phyloP scores from a whole-genome alignment of 495 filamentous ascomycete species.

The Xylaria cubensis region DNA sequence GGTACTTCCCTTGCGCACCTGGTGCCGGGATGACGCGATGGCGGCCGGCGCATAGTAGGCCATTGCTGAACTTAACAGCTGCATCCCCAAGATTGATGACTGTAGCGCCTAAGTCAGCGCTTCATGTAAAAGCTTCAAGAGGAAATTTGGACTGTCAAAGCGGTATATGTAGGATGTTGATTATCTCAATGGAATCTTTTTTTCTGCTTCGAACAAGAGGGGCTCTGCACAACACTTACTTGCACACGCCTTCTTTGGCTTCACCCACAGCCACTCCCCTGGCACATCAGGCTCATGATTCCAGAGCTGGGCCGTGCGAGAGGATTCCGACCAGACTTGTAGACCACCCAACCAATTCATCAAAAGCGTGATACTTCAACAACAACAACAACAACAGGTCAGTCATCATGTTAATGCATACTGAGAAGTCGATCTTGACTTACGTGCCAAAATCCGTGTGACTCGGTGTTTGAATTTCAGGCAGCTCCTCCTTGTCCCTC shows the following conservation, averaged over 20 bases:
- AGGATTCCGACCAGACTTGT: constrained; percentile 58
- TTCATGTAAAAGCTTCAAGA: neutral
- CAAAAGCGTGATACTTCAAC: constrained; percentile 58
- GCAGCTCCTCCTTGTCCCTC: constrained; percentile 34
- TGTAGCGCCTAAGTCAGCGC: neutral
- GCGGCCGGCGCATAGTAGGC: constrained; percentile 65
- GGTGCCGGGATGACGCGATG: constrained; percentile 68
- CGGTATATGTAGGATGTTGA: neutral
- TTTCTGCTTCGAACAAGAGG: neutral
- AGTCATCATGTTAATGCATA: neutral
- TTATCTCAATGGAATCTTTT: neutral
- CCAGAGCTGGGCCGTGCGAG: constrained; percentile 35
- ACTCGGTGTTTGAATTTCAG: constrained; percentile 43
- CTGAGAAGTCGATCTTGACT: constrained; percentile 43
- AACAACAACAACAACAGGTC: neutral
- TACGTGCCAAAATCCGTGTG: constrained; percentile 50
- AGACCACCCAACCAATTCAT: constrained; percentile 68
- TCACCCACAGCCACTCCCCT: constrained; percentile 65
- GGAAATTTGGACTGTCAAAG: neutral
- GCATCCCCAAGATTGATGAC: constrained; percentile 72
- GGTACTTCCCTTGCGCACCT: constrained; percentile 56
- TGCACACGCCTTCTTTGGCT: constrained; percentile 61
- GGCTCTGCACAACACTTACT: constrained; percentile 30
- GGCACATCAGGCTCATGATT: constrained; percentile 38
- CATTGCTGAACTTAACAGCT: constrained; percentile 67